Base-by-base conservation (phyloP, 1,139 yeast genomes). In the Geotrichum candidum region DNA sequence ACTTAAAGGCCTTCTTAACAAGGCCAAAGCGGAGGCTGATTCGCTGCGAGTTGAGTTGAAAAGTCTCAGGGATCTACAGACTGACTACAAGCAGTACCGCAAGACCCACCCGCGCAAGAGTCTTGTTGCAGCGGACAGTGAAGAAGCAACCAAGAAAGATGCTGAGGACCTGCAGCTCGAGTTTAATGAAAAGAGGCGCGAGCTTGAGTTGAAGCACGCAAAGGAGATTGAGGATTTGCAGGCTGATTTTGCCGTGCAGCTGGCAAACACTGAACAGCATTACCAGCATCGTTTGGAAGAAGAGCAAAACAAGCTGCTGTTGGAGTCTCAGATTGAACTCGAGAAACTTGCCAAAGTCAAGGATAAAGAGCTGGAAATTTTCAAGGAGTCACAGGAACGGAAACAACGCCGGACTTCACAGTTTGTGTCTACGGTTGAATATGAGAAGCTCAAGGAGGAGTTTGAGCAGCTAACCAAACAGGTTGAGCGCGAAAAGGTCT, bases 341-440 rank as follows among this genome's bases (percentile, higher is more conserved):
- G 59, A 59, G 11, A 51, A 52, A 13, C 56, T 59, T 27, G 54
- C 55, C 9, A 52, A 59, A 45, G 51, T 59, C 27, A 59, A 59
- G 29, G 61, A 59, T 29, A 15, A 59, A n/a, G 58, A 59, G 41
- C 45, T 59, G 13, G 61, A 59, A 35, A 53, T 55, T 18, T 50
- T 58, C 50, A 58, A 58, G 29, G 56, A 51, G 31, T 51, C 57
- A 9, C 45, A 35, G 15, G 61, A 59, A 41, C 50, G 61, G 10
- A 46, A 51, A 25, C 35, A 54, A 13, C 50, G 53, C 27, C 52
- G 59, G 15, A 57, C 61, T n/a, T 41, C 52, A 10, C 56, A 59
- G 29, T 53, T 55, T 45, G 59, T 55, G 15, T 51, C 58, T 25
- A 33, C 27, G 11, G 54, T 52, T 10, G 61, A 59, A 25, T 57